Percentiles rank a stretch among this genome's conserved stretches.
Evolutionary conservation across 257 asterid genomes (phyloP).

Genomic region (Fraxinus excelsior): DNA sequence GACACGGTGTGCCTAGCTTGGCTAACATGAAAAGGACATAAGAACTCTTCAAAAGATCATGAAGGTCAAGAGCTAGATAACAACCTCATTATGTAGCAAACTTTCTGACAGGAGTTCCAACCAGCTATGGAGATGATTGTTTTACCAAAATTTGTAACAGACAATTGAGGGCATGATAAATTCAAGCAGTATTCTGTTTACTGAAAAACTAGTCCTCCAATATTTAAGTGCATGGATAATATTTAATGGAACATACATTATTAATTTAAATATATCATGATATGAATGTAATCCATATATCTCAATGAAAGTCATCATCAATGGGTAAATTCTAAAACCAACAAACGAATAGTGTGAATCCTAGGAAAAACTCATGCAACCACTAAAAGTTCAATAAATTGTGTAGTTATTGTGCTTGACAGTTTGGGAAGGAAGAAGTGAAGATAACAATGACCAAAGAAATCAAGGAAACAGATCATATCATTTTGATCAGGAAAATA

Average conservation of each 20-base stretch:
- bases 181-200: neutral
- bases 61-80: neutral
- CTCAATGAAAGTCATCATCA: neutral
- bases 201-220: neutral
- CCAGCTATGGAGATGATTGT: neutral
- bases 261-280: neutral
- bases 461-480: neutral
- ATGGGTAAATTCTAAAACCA: neutral
- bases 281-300: neutral
- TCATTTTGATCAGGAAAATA: neutral
- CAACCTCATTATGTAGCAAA: neutral
- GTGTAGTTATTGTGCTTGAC: neutral
- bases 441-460: neutral
- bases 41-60: slow-evolving; percentile 4
- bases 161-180: neutral
- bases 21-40: slow-evolving; percentile 4
- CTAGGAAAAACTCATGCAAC: neutral
- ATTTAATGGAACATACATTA: neutral
- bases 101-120: slow-evolving; percentile 11
- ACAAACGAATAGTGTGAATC: neutral
- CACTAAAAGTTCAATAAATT: neutral
- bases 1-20: slow-evolving; percentile 14
- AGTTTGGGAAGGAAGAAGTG: neutral
- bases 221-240: neutral
- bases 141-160: neutral